Conservation (phyloP, 2,329 filamentous ascomycete species). For the Colletotrichum siamense region DNA sequence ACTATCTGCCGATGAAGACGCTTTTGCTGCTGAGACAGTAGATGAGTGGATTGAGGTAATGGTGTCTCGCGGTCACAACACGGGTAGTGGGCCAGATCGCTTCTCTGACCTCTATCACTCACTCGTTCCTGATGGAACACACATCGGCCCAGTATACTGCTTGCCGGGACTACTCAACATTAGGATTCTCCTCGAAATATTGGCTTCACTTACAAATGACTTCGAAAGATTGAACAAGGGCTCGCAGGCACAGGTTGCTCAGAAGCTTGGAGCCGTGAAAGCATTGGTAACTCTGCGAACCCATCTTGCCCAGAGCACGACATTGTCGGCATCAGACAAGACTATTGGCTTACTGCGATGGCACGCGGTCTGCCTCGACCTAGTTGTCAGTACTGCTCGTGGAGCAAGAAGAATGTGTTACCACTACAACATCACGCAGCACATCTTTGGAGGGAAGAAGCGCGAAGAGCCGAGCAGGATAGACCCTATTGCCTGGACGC, state of each 20-base stretch:
- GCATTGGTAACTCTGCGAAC: background rate
- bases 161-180: background rate
- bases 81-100: background rate
- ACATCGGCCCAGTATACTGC: background rate
- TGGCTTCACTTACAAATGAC: background rate
- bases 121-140: background rate
- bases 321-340: background rate
- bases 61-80: background rate
- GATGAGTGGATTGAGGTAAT: background rate
- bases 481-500: background rate
- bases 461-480: background rate
- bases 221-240: background rate
- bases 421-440: background rate
- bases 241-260: background rate
- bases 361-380: background rate
- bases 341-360: background rate
- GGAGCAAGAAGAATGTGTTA: background rate
- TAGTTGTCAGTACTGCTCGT: background rate
- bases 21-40: background rate
- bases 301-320: background rate
- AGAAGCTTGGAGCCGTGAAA: background rate
- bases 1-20: background rate
- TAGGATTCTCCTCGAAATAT: background rate
- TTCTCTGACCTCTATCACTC: background rate
- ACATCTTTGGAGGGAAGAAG: background rate